Evolutionary conservation across 2,329 filamentous ascomycete genomes (phyloP).

Genomic region (Claviceps capensis): DNA sequence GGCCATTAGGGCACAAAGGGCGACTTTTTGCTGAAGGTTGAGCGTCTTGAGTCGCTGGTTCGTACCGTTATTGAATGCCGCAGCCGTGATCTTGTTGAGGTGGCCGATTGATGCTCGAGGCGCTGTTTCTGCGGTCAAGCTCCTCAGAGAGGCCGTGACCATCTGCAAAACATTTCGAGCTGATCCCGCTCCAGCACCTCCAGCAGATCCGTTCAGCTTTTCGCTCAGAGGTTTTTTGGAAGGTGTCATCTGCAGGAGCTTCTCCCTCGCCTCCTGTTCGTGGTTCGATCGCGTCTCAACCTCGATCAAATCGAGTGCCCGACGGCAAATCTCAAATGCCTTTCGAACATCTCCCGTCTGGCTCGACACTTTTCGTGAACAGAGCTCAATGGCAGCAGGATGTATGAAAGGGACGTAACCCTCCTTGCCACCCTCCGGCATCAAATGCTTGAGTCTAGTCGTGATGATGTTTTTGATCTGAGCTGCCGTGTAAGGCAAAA

Average conservation of each 20-base stretch:
- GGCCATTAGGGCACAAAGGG: conserved; percentile 74
- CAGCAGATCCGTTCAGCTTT: conserved; percentile 53
- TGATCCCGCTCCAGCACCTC: conserved; percentile 20
- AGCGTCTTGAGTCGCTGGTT: conserved; percentile 71
- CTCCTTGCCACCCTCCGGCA: conserved; percentile 38
- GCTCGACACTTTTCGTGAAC: conserved; percentile 84
- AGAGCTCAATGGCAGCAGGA: conserved; percentile 84
- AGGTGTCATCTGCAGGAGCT: conserved; percentile 46
- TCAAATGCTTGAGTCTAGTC: conserved; percentile 62
- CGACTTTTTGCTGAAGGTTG: conserved; percentile 93
- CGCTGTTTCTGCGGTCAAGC: conserved; percentile 61
- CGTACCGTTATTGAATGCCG: conserved; percentile 81
- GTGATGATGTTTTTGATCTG: conserved; percentile 85
- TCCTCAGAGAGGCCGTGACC: conserved; percentile 39
- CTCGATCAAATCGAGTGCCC: conserved; percentile 81
- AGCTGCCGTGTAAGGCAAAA: conserved; percentile 76
- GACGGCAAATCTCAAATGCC: conserved; percentile 85
- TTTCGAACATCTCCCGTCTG: conserved; percentile 92
- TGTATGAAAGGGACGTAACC: conserved; percentile 78
- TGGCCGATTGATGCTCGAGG: conserved; percentile 83
- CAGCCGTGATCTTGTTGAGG: conserved; percentile 79
- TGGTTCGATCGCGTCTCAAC: conserved; percentile 66
- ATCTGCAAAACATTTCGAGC: conserved; percentile 32
- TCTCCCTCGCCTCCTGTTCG: conserved; percentile 45
- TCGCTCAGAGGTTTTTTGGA: conserved; percentile 68